Base-by-base conservation (phyloP, 305 asterid genomes). In the Fraxinus sp. region DNA sequence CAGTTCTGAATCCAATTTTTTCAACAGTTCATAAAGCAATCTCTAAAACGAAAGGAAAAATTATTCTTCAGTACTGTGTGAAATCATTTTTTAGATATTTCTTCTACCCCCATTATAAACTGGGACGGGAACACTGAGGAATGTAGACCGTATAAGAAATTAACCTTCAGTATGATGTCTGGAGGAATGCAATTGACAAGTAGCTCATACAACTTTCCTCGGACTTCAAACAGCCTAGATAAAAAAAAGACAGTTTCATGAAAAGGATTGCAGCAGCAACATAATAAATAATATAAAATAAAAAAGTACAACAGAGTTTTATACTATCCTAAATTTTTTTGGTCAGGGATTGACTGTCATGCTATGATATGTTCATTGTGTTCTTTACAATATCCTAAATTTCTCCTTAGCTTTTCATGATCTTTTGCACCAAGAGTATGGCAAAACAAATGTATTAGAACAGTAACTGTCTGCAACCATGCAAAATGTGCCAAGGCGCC, bases 181-280 rank as follows among this genome's bases (percentile, higher is more conserved):
- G 99, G 95, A 28, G 99, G 99, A 87, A 96, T 94, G 84, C 98
- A 96, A 85, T 96, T 96, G 86, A 92, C 86, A 71, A 94, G 95
- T 74, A 96, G 94, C 88, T 96, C 98, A 85, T 94, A 96, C 77
- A 96, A 87, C 91, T 93, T 94, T 80, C 98, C 99, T 83, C 99
- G 91, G 84, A 96, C 97, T 88, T 94, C 96, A 85, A 92, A 94
- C 91, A 96, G 86, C 92, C 99, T 96, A 86, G 49, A 82, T n/a
- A 1, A 7, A 37, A 37, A 37, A 79, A 80, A 77, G 79, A 72
- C 59, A 64, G 49, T 49, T 33, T 83, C 43, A 57, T 73, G 59
- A 72, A 77, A 32, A 77, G 46, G 52, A 78, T 36, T 36, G 78
- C 41, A 8, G 52, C 41, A 79, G 81, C 73, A 80, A 7, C 14